Conservation (phyloP, 495 filamentous ascomycete genomes). For the Trichoderma reesei region DNA sequence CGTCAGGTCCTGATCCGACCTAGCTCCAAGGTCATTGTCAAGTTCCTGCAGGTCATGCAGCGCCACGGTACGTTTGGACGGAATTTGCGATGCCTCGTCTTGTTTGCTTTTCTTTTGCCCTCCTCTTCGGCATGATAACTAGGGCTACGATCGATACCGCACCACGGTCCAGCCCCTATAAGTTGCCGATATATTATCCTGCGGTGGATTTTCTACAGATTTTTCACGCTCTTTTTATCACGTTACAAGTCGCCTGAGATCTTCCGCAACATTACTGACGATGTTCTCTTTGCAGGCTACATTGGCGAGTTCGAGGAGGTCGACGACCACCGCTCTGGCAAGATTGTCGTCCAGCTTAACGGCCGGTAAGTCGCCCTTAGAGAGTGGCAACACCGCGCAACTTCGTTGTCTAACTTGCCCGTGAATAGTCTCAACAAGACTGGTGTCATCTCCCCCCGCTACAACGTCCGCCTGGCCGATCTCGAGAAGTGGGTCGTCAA, state of each 20-base stretch:
- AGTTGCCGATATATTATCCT: slow-evolving; percentile 84
- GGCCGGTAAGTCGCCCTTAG: slow-evolving; percentile 49
- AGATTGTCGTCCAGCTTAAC: slow-evolving; percentile 94
- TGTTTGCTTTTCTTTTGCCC: neutral
- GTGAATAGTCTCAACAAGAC: slow-evolving; percentile 74
- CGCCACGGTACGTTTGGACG: slow-evolving; percentile 73
- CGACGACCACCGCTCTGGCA: slow-evolving; percentile 97
- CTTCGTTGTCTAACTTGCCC: slow-evolving; percentile 21
- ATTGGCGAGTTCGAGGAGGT: slow-evolving; percentile 99
- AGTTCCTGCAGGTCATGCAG: slow-evolving; percentile 98
- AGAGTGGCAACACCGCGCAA: neutral
- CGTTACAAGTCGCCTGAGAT: slow-evolving; percentile 70
- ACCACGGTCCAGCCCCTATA: slow-evolving; percentile 95
- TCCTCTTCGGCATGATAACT: slow-evolving; percentile 94
- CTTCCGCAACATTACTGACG: slow-evolving; percentile 73
- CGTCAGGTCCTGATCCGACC: slow-evolving; percentile 95
- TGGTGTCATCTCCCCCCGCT: slow-evolving; percentile 95
- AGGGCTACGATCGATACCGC: slow-evolving; percentile 67
- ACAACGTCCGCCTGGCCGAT: slow-evolving; percentile 94
- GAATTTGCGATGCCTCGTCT: slow-evolving; percentile 9
- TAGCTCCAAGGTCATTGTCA: slow-evolving; percentile 97
- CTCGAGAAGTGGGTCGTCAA: slow-evolving; percentile 99
- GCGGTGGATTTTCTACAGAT: slow-evolving; percentile 88
- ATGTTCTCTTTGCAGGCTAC: slow-evolving; percentile 57
- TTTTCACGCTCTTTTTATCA: slow-evolving; percentile 59